phyloP scores from a whole-genome alignment of 73 alveolate species.

The Paramecium bursaria region DNA sequence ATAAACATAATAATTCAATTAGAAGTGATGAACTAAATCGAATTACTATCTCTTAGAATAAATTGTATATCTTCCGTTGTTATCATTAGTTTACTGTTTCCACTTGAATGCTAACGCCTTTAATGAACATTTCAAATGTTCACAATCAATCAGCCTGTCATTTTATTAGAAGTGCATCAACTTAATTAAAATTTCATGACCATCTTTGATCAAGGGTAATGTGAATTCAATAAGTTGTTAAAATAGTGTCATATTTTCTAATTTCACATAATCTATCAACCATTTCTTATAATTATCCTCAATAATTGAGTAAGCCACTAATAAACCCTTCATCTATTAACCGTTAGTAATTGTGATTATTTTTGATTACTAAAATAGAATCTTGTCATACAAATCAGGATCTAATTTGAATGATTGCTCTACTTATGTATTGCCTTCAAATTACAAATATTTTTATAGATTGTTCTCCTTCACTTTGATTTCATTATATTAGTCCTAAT shows the following conservation, averaged over 20 bases:
- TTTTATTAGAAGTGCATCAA: background rate
- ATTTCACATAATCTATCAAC: conserved; percentile 17
- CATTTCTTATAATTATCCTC: background rate
- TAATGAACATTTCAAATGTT: conserved; percentile 1
- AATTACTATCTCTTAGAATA: conserved; percentile 14
- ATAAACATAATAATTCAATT: no score
- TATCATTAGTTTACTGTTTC: conserved; percentile 51
- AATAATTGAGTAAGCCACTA: background rate
- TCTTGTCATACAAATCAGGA: conserved; percentile 4
- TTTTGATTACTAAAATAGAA: background rate
- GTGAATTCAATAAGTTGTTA: background rate
- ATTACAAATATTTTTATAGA: no score
- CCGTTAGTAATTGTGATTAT: background rate
- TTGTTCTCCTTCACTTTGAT: no score
- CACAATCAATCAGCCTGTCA: conserved; percentile 43
- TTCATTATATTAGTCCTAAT: no score
- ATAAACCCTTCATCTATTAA: background rate
- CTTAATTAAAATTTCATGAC: conserved; percentile 22
- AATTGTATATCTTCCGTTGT: conserved; percentile 32
- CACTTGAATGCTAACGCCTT: conserved; percentile 24
- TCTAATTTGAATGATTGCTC: no score
- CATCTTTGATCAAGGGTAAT: background rate
- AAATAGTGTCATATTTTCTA: conserved; percentile 1
- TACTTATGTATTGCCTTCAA: no score
- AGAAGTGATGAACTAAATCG: no score